Evolutionary conservation across 345 rosid genomes (phyloP).

Genomic region (Populus deltoides): DNA sequence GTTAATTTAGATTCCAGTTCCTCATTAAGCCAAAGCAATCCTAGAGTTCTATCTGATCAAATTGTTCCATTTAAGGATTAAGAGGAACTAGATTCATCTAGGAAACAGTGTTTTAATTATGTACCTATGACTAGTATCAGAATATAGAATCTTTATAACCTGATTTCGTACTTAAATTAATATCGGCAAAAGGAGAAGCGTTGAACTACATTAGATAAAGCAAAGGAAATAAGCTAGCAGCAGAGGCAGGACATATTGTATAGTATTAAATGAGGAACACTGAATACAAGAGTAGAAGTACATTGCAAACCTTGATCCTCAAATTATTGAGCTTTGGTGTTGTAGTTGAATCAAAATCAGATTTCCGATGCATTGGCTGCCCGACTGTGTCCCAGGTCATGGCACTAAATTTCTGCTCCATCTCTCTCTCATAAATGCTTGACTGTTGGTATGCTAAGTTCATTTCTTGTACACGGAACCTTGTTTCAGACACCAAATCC

Average conservation of each 20-base stretch:
- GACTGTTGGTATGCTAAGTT: neutral
- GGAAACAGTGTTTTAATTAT: neutral
- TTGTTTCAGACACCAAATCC: conserved; percentile 3
- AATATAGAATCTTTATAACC: too few relatives aligned
- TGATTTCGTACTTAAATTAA: too few relatives aligned
- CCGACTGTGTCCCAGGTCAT: neutral
- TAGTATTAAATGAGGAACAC: neutral
- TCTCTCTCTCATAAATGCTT: neutral
- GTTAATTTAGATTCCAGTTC: neutral
- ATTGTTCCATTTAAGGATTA: neutral
- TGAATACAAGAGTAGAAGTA: neutral
- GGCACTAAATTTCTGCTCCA: neutral
- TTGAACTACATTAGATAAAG: neutral
- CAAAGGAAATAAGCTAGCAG: neutral
- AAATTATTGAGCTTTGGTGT: neutral
- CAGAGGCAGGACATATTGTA: neutral
- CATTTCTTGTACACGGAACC: neutral
- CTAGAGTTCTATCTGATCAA: neutral
- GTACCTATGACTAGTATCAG: neutral
- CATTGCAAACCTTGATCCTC: neutral
- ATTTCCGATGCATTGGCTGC: neutral
- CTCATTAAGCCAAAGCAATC: neutral
- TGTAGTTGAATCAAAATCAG: neutral
- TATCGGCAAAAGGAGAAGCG: neutral
- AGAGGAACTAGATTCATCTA: neutral